Base-by-base conservation (phyloP, 1,139 yeast genomes). In the Saccharomyces hybrid region DNA sequence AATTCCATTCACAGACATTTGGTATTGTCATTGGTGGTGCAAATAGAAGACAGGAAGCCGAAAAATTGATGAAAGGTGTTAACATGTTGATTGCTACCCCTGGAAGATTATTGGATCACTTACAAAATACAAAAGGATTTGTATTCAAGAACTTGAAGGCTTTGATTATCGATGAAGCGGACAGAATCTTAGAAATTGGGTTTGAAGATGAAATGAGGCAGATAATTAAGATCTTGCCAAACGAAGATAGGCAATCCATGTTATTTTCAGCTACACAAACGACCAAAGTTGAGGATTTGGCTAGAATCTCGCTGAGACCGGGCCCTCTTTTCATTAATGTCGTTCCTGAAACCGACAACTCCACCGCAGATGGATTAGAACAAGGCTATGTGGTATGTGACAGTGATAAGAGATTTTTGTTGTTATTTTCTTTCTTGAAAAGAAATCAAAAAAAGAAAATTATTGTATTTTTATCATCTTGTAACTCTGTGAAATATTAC, bases 11-110 rank as follows among this genome's bases (percentile, higher is more conserved):
- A 4, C 99, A 93, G 72, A 93, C 99, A 5, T 82, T 89, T 63
- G 99, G 97, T 52, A 88, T 93, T 63, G 97, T 91, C 28, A 95
- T 95, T 69, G 99, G 99, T 49, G 99, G 99, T 60, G 97, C 97
- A 56, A 93, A 95, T 74, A 84, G 98, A 72, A 84, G 97, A 71
- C 96, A 89, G 63, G 99, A 93, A 73, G 97, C 97, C 32, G 97
- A 91, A 60, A 93, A 93, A 73, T 79, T 93, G 60, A 82, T 79
- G 53, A 91, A 91, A 72, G 99, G 99, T 70, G 98, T 93, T 49
- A 95, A 93, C 69, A 72, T 95, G 63, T 77, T 93, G 64, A 86
- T 93, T 70, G 99, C 99, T 16, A 93, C 99, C 0, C 99, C 99
- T 6, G 99, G 99, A 53, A 83, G 99, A 73, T 76, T 93, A 61